Percentiles rank a stretch among this genome's conserved stretches.
These are phyloP conservation scores for Suhomyces maxii DNA, from an alignment of 1,139 yeast genomes.

Conservation along the genomic window DNA sequence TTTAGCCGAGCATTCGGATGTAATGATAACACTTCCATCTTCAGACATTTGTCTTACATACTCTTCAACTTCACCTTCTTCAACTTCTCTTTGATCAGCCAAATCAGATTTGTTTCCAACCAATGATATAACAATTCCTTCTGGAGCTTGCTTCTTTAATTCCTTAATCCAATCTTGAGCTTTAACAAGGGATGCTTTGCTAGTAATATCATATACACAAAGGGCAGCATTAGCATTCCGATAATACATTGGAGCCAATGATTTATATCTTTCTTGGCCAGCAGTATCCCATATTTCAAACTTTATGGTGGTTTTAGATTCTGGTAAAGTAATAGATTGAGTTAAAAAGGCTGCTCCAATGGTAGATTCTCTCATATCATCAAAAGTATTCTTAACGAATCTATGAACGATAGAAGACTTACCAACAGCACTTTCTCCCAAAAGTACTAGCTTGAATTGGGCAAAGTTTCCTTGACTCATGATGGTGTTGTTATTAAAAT, in stretches of 20 bases:
- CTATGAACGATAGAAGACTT: conserved; percentile 49
- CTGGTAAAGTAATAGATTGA: conserved; percentile 55
- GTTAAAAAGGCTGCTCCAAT: conserved; percentile 97
- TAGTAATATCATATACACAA: conserved; percentile 31
- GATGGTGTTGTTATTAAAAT: not conserved
- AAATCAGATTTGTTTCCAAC: conserved; percentile 62
- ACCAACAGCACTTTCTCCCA: conserved; percentile 52
- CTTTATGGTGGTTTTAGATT: conserved; percentile 25
- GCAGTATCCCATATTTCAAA: conserved; percentile 57
- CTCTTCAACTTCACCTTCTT: conserved; percentile 34
- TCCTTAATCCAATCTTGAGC: conserved; percentile 98
- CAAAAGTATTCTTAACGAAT: conserved; percentile 72
- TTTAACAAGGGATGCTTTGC: conserved; percentile 67
- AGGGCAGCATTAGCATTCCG: conserved; percentile 45
- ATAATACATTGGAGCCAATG: conserved; percentile 52
- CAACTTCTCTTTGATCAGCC: conserved; percentile 50
- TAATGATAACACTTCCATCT: conserved; percentile 28
- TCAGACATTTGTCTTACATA: conserved; percentile 34
- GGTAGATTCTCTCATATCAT: conserved; percentile 90
- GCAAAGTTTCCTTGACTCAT: conserved; percentile 26
- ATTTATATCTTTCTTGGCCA: conserved; percentile 50
- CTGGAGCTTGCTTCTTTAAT: conserved; percentile 85
- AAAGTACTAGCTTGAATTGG: conserved; percentile 47
- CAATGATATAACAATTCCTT: conserved; percentile 59
- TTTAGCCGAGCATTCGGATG: conserved; percentile 50